Conservation (phyloP, 2,329 filamentous ascomycete genomes). For the Phaeosphaeria sp. region DNA sequence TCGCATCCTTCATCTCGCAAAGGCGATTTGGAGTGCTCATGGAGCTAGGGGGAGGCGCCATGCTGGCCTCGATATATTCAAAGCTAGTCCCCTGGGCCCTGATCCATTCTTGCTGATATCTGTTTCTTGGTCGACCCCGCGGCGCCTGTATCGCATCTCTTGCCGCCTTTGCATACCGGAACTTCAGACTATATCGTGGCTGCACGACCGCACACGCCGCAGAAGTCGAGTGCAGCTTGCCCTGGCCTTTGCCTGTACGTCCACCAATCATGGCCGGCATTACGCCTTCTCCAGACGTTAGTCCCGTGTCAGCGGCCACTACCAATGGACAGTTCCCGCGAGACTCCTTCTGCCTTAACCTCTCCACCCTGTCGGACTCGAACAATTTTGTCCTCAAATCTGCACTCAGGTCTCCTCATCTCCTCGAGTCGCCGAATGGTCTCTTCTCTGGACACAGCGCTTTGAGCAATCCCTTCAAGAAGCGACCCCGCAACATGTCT, state of each 20-base stretch:
- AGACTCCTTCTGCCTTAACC: conserved; percentile 51
- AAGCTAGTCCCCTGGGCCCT: conserved; percentile 19
- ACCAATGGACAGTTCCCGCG: conserved; percentile 48
- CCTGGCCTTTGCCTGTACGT: conserved; percentile 30
- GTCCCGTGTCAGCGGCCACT: conserved; percentile 51
- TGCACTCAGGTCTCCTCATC: conserved; percentile 47
- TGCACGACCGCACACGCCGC: conserved; percentile 36
- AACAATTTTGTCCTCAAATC: conserved; percentile 48
- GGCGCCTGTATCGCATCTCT: conserved; percentile 4
- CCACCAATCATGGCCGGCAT: conserved; percentile 51
- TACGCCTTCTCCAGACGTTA: conserved; percentile 52
- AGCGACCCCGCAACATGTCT: conserved; percentile 52
- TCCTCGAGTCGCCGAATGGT: conserved; percentile 47
- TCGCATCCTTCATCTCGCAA: conserved; percentile 40
- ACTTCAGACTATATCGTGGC: conserved; percentile 29
- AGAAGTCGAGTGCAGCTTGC: conserved; percentile 36
- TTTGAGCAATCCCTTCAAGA: conserved; percentile 43
- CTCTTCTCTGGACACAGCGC: conserved; percentile 36
- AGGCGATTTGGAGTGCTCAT: conserved; percentile 24
- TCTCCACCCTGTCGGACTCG: conserved; percentile 47
- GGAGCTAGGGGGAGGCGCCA: conserved; percentile 29
- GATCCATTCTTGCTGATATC: conserved; percentile 7
- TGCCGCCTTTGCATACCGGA: conserved; percentile 13
- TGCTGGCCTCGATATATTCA: conserved; percentile 29
- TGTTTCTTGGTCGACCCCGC: conserved; percentile 1